Base-by-base conservation (phyloP, 2,329 filamentous ascomycete genomes). In the Aspergillus sp. region DNA sequence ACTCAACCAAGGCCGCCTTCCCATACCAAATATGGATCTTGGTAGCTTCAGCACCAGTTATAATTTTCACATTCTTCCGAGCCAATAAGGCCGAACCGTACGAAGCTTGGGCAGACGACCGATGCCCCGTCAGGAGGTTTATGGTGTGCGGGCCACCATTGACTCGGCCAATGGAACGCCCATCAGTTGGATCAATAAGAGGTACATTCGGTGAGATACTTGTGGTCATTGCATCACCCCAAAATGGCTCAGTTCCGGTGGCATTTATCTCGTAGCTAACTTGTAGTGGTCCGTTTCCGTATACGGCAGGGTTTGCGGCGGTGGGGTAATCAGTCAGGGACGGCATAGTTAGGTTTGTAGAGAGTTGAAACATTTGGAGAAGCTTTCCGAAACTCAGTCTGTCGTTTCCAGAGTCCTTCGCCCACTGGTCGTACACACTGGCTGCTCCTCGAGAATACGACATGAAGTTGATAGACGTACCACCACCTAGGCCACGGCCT, bases 401-500 rank as follows among this genome's bases (percentile, higher is more conserved):
- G 22, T 42, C 27, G 27, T 19, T 34, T 2, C 45, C 45, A 2
- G 27, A 34, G 9, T 12, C 9, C 6, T 34, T 30, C 3, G 45
- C 45, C 45, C 45, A 48, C 2, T 48, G 8, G 2, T 48, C 45
- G 30, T 48, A 48, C 4, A 48, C 27, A 3, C 27, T 34, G 30
- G 45, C 27, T 34, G 45, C 45, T 3, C 45, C 45, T 15, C 45
- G 45, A 2, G 27, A 34, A 5, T 30, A 42, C 1, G 49, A 22
- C 39, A 42, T 27, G 67, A 87, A 88, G 72, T 88, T 88, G 49
- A 85, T 68, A 37, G 76, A 82, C 0, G 79, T 82, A 58, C 80
- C 83, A 12, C 85, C 85, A 39, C 85, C 85, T 0, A 87, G 80
- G 3, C 77, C 77, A 69, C 84, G 84, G 15, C 85, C 82, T 40